Evolutionary conservation across 768 basidiomycete species (phyloP), one percentile per base, ranked within the genome.

Genomic region (Cubamyces lactineus): DNA sequence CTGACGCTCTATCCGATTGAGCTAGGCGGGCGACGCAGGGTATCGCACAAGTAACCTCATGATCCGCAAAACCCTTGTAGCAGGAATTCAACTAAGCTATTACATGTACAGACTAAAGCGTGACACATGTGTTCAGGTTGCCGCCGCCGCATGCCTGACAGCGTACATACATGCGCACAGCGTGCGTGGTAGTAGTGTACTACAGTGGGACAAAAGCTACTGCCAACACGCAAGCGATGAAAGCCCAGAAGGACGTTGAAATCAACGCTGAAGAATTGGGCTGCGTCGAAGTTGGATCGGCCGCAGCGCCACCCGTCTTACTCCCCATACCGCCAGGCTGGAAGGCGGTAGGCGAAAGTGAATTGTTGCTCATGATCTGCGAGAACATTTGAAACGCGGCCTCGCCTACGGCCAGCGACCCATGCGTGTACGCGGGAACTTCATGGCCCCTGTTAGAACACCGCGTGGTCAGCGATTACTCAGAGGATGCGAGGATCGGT

Each of bases 1-100:
- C 82, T 84, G 82, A 83, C 82, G 82, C 82, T 84, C 82, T 83
- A 84, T 83, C 82, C 82, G 81, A 83, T 83, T 83, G 83, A 84
- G 82, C 83, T 84, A 83, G 82, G 81, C 82, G 80, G 83, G 82
- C 82, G 65, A 56, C 59, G n/a, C n/a, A n/a, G n/a, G n/a, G n/a
- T n/a, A n/a, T n/a, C n/a, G n/a, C n/a, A n/a, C n/a, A n/a, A n/a
- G n/a, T n/a, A n/a, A n/a, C n/a, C n/a, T n/a, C n/a, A n/a, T n/a
- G n/a, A n/a, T n/a, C n/a, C n/a, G n/a, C n/a, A n/a, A n/a, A n/a
- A n/a, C n/a, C n/a, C n/a, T n/a, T n/a, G n/a, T n/a, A n/a, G n/a
- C n/a, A n/a, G n/a, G n/a, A n/a, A n/a, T n/a, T n/a, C n/a, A n/a
- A n/a, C n/a, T n/a, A n/a, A n/a, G n/a, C n/a, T n/a, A n/a, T n/a